Conservation (phyloP, 805 yeast genomes). For the Candida berthetii region DNA sequence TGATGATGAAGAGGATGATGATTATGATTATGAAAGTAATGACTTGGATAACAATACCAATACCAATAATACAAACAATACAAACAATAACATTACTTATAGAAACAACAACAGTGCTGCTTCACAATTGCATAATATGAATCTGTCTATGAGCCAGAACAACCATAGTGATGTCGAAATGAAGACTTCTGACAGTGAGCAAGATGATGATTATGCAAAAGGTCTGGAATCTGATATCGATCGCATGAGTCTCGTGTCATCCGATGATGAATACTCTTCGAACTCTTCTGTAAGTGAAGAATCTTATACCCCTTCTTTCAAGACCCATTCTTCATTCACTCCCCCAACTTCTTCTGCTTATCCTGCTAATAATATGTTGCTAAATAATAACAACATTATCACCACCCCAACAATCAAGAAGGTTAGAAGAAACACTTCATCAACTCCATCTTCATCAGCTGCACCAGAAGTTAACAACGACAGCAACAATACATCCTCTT, state of each 20-base stretch:
- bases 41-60: background rate
- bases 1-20: slow-evolving; percentile 17
- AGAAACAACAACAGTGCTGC: background rate
- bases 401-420: background rate
- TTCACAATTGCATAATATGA: too few relatives aligned
- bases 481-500: slow-evolving; percentile 1
- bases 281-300: slow-evolving; percentile 11
- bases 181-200: slow-evolving; percentile 4
- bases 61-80: background rate
- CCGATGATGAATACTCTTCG: slow-evolving; percentile 31
- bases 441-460: background rate
- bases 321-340: background rate
- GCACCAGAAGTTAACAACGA: background rate
- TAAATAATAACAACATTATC: background rate
- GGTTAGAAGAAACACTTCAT: background rate
- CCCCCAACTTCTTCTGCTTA: background rate
- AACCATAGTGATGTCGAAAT: slow-evolving; percentile 7
- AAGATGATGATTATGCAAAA: slow-evolving; percentile 10
- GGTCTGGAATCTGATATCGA: slow-evolving; percentile 36
- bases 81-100: background rate
- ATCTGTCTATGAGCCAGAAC: background rate
- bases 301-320: background rate
- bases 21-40: background rate
- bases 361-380: background rate
- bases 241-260: slow-evolving; percentile 33